A percentile compares a stretch with the other conserved stretches of the same genome.
These are phyloP conservation scores for Colletotrichum plurivorum DNA, from an alignment of 2,329 filamentous ascomycete species.

Conservation along the genomic window DNA sequence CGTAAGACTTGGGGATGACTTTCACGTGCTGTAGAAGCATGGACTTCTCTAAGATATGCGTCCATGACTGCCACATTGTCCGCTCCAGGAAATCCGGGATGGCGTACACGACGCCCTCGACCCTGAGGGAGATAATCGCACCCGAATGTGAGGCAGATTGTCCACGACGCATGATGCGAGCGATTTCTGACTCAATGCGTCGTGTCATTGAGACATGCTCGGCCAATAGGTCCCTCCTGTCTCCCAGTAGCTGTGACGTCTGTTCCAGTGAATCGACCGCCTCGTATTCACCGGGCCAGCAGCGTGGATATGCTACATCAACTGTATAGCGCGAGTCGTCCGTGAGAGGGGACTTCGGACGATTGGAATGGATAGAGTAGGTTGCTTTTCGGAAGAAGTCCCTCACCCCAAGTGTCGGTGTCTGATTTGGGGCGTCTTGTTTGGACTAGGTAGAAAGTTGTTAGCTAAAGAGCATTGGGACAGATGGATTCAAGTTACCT, in stretches of 20 bases:
- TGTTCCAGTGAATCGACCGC: too few relatives aligned
- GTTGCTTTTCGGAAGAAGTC: slow-evolving; percentile 10
- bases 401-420: neutral
- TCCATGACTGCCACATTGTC: neutral
- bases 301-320: neutral
- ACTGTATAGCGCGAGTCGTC: slow-evolving; percentile 2
- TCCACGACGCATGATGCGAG: neutral
- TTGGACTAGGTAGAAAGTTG: neutral
- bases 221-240: neutral
- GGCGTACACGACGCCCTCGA: slow-evolving; percentile 10
- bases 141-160: neutral
- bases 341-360: neutral
- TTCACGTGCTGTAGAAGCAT: slow-evolving; percentile 13
- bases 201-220: neutral
- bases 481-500: neutral
- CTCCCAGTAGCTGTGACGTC: neutral
- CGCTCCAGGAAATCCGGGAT: slow-evolving; percentile 6
- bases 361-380: neutral
- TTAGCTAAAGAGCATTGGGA: neutral
- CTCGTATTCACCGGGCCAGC: neutral
- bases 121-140: neutral
- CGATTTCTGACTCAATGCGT: slow-evolving; percentile 1
- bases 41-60: neutral
- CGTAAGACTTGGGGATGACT: slow-evolving; percentile 2
- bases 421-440: neutral